These are phyloP conservation scores for Phragmites australis DNA, from an alignment of 176 grass and related monocot species.

Conservation along the genomic window DNA sequence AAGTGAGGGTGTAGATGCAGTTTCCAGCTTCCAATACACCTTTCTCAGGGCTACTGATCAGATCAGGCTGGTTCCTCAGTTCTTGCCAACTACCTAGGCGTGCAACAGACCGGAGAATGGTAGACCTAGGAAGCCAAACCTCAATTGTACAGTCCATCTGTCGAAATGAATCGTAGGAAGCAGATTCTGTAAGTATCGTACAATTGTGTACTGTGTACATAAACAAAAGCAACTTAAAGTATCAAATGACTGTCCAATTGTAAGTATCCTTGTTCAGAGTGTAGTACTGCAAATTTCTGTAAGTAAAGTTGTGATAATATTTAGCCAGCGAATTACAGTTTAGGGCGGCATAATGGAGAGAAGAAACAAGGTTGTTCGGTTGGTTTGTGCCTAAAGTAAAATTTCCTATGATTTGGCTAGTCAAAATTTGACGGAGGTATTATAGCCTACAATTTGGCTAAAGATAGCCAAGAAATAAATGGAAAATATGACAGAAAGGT, in stretches of 20 bases:
- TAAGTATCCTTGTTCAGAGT: constrained; percentile 9
- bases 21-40: constrained; percentile 2
- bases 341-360: neutral
- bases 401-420: neutral
- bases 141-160: constrained; percentile 50
- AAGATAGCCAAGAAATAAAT: neutral
- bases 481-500: too few relatives aligned
- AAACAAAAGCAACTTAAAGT: constrained; percentile 22
- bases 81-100: constrained; percentile 31
- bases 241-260: neutral
- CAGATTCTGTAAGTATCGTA: neutral
- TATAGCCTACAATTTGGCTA: too few relatives aligned
- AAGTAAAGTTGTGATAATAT: constrained; percentile 14
- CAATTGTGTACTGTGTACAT: constrained; percentile 30
- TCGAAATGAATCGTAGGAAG: constrained; percentile 33
- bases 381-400: neutral
- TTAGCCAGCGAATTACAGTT: neutral
- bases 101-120: constrained; percentile 20
- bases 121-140: constrained; percentile 23
- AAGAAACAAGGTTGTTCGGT: neutral
- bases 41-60: constrained; percentile 14
- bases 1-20: constrained; percentile 70
- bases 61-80: constrained; percentile 1
- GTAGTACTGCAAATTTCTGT: constrained; percentile 26
- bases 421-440: neutral